Base-by-base conservation (phyloP, 2,329 filamentous ascomycete species). In the Catunica adiposa region DNA sequence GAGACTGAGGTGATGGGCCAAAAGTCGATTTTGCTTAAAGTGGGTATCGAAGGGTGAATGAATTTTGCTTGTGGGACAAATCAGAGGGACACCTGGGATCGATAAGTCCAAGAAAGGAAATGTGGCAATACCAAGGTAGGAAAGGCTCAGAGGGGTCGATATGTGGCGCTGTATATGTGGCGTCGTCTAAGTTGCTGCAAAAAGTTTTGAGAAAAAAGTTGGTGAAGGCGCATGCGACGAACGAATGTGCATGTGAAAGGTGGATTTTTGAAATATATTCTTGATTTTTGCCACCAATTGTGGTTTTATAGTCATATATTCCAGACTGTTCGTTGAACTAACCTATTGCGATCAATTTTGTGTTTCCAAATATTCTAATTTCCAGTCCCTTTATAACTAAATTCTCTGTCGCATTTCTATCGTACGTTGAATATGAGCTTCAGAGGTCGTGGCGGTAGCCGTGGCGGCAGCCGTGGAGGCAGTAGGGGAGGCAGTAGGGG, bases 1-100 rank as follows among this genome's bases (percentile, higher is more conserved):
- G 37, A 50, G 42, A 38, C 38, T 40, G 46, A 51, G 52, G 44
- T 52, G 46, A 56, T 56, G 58, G 47, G 53, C 56, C 40, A 44
- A 55, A 42, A 40, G 53, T 51, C 42, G 58, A 53, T 57, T 57
- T 57, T 53, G 51, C 55, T 57, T n/a, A 52, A 53, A 54, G 55
- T 57, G 55, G 55, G 55, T 53, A 48, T 57, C 51, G 42, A 29
- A 50, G 29, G 40, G 44, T 54, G 53, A 48, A 23, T 20, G 54
- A 56, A 56, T 56, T 56, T 56, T 51, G 54, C 42, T 58, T 58
- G 56, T 58, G 56, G 52, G 56, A 57, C 40, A 34, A 53, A 37
- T 50, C 25, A 31, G 17, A 17, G 20, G 34, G 34, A 8, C 11
- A 2, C 40, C 20, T 11, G 40, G 38, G 37, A 34, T 31, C 52